Base-by-base conservation (phyloP, 768 basidiomycete species). In the Exidia glandulosa region DNA sequence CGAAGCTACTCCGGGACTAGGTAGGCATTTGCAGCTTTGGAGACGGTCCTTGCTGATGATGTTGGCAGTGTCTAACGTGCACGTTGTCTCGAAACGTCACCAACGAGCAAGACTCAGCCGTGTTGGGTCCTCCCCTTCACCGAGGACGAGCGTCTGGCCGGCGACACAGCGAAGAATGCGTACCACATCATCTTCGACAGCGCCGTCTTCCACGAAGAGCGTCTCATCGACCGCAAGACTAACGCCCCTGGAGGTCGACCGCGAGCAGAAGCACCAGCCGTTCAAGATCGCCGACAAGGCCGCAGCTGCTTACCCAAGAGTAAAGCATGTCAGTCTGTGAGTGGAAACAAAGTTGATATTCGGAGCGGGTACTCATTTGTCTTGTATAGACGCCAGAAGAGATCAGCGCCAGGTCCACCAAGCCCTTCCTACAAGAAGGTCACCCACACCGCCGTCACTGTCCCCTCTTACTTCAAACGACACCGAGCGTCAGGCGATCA, bases 391-490 rank as follows among this genome's bases (percentile, higher is more conserved):
- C 81, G 52, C 83, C 83, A 4, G 85, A 87, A 70, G 84, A 88
- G 72, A 79, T 86, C 62, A 81, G 80, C 59, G 81, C 84, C 32
- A 82, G 83, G 72, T 85, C 82, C 37, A 84, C 84, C 34, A 84
- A 86, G 71, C 78, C 83, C 6, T 86, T 85, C 70, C 81, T 87
- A 83, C 30, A 75, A 78, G 66, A 78, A 76, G 63, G 81, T 85
- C 70, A 82, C 77, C 34, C 78, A 85, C 71, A 83, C 83, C 58
- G 80, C 83, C 61, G 69, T 79, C 63, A 77, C 76, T 36, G 76
- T 86, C 57, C 84, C 84, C 36, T 83, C 84, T 29, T 83, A 77
- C 32, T 70, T 85, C 86, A 77, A 85, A 86, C 72, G 83, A 81
- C 71, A 76, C 78, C 58, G 81, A 86, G 68, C 79, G 86, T 57